Evolutionary conservation across 177 flowering plant species (phyloP).

Genomic region (Vitis hybrid): DNA sequence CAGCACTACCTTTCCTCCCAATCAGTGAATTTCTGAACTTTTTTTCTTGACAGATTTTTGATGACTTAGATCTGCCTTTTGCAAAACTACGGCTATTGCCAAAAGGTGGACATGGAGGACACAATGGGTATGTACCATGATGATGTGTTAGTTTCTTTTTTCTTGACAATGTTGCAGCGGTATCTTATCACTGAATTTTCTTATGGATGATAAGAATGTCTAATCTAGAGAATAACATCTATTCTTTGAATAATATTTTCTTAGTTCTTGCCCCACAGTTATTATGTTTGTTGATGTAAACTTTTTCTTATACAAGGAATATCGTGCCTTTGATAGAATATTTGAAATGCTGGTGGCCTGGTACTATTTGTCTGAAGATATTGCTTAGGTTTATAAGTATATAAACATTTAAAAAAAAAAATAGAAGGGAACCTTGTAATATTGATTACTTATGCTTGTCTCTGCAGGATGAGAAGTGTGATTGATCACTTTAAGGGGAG

Average conservation of each 20-base stretch:
- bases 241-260: too few relatives aligned
- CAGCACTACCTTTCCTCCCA: not conserved
- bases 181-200: not conserved
- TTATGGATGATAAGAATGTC: not conserved
- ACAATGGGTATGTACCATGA: slow-evolving; percentile 69
- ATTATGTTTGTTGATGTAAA: not conserved
- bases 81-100: slow-evolving; percentile 78
- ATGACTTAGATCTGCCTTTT: slow-evolving; percentile 93
- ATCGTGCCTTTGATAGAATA: not conserved
- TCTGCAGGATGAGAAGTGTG: slow-evolving; percentile 82
- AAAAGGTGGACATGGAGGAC: slow-evolving; percentile 99
- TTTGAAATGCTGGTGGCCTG: not conserved
- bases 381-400: not conserved
- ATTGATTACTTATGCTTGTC: not conserved
- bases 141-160: not conserved
- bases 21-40: not conserved
- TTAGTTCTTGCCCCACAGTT: not conserved
- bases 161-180: too few relatives aligned
- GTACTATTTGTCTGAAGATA: not conserved
- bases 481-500: slow-evolving; percentile 75
- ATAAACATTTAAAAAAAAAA: not conserved
- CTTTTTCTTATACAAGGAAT: not conserved
- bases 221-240: not conserved
- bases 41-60: slow-evolving; percentile 58
- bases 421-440: not conserved